Evolutionary conservation across 1,284 basidiomycete genomes (phyloP).

Genomic region (Papiliotrema fonsecae): DNA sequence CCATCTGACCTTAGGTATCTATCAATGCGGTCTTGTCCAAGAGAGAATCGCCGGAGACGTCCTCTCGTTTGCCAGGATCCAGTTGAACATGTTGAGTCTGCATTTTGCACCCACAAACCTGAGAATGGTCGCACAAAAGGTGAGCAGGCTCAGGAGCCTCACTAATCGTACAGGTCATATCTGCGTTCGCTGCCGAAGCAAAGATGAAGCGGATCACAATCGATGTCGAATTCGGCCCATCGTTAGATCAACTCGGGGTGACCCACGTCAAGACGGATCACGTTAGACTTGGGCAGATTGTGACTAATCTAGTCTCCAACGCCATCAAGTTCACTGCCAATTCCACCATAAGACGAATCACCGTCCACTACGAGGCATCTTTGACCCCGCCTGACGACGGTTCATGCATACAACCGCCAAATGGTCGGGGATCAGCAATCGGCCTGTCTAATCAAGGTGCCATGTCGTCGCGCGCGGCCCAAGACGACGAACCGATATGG

Average conservation of each 20-base stretch:
- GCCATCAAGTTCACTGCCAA: slow-evolving; percentile 34
- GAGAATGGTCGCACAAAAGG: slow-evolving; percentile 37
- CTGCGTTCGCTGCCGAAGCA: slow-evolving; percentile 37
- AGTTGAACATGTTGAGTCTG: slow-evolving; percentile 41
- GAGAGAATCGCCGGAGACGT: slow-evolving; percentile 50
- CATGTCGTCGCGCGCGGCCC: too few species aligned
- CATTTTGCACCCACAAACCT: slow-evolving; percentile 43
- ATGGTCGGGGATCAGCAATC: too few species aligned
- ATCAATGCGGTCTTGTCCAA: slow-evolving; percentile 47
- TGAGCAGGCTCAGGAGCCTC: not conserved
- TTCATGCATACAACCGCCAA: slow-evolving; percentile 29
- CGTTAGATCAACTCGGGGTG: slow-evolving; percentile 19
- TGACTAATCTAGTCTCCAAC: slow-evolving; percentile 38
- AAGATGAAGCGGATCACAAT: slow-evolving; percentile 36
- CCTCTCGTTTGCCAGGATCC: slow-evolving; percentile 46
- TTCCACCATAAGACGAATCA: slow-evolving; percentile 26
- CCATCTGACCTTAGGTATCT: slow-evolving; percentile 15
- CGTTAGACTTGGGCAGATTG: slow-evolving; percentile 43
- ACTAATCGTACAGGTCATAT: slow-evolving; percentile 10
- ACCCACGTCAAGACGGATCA: slow-evolving; percentile 40
- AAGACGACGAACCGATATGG: slow-evolving; percentile 34
- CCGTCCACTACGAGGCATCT: slow-evolving; percentile 32
- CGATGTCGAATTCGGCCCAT: slow-evolving; percentile 23
- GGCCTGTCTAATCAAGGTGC: too few species aligned
- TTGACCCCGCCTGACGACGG: slow-evolving; percentile 29